These are phyloP conservation scores for Pythium rishiriense DNA, from an alignment of 352 stramenopile species.

Conservation along the genomic window DNA sequence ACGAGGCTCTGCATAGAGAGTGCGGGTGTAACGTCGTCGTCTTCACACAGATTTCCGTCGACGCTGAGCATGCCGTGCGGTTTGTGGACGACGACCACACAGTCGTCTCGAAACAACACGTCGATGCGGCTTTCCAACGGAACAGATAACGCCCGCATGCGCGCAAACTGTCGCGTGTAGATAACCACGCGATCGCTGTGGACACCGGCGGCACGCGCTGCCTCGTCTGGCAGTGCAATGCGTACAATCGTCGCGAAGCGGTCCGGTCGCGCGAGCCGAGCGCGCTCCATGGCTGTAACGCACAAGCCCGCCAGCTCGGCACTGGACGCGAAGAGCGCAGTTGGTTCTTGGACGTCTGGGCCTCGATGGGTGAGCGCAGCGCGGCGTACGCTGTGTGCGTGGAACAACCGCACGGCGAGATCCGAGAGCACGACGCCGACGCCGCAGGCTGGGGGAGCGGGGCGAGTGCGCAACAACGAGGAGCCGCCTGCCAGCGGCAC, in stretches of 20 bases:
- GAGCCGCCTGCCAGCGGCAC: neutral
- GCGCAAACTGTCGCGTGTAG: slow-evolving; percentile 42
- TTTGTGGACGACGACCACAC: slow-evolving; percentile 64
- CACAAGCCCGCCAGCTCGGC: slow-evolving; percentile 34
- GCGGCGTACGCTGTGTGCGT: slow-evolving; percentile 14
- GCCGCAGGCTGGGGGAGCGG: neutral
- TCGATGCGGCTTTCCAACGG: slow-evolving; percentile 28
- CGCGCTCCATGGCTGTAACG: slow-evolving; percentile 29
- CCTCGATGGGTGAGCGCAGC: neutral
- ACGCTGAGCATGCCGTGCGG: slow-evolving; percentile 58
- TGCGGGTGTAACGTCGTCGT: slow-evolving; percentile 4
- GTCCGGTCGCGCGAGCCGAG: slow-evolving; percentile 16
- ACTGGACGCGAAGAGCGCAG: slow-evolving; percentile 22
- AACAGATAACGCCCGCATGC: neutral
- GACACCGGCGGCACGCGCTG: slow-evolving; percentile 27
- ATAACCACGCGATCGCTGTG: slow-evolving; percentile 46
- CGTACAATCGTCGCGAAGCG: slow-evolving; percentile 32
- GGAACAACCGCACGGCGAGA: slow-evolving; percentile 25
- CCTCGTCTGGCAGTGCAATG: slow-evolving; percentile 30
- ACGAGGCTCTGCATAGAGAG: slow-evolving; percentile 52
- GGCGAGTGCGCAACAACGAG: neutral
- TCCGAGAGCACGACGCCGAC: slow-evolving; percentile 16
- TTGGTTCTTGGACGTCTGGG: neutral
- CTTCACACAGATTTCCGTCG: slow-evolving; percentile 38
- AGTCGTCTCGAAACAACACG: slow-evolving; percentile 57